Evolutionary conservation across 2,329 filamentous ascomycete species (phyloP).

Genomic region (Paracorniculantispora psalliotae): DNA sequence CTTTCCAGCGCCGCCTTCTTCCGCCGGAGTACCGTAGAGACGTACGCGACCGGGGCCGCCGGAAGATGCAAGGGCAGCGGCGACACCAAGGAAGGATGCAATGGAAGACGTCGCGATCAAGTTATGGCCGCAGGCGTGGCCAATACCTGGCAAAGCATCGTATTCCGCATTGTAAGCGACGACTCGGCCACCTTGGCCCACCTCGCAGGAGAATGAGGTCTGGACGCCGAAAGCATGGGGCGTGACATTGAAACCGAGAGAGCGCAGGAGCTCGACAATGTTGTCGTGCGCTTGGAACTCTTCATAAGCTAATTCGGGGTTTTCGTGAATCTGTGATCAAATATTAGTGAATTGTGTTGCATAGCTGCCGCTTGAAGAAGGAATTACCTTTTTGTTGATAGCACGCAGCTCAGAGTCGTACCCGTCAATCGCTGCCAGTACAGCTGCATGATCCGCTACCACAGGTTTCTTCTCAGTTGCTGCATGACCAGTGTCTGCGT

Average conservation of each 20-base stretch:
- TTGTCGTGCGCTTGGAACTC: constrained; percentile 5
- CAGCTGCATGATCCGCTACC: neutral
- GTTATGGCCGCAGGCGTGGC: constrained; percentile 43
- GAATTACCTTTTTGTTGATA: constrained; percentile 10
- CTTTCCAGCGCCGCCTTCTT: constrained; percentile 40
- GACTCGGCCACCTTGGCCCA: constrained; percentile 18
- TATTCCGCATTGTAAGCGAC: constrained; percentile 33
- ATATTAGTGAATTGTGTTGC: neutral
- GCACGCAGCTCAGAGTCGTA: constrained; percentile 3
- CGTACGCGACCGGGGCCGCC: constrained; percentile 29
- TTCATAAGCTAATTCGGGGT: neutral
- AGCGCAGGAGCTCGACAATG: neutral
- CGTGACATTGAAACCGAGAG: neutral
- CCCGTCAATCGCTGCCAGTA: neutral
- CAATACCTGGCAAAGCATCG: constrained; percentile 41
- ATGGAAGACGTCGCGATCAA: constrained; percentile 37
- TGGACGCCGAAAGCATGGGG: constrained; percentile 3
- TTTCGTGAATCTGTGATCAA: neutral
- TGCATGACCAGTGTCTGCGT: neutral
- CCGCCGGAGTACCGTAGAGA: constrained; percentile 38
- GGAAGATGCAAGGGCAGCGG: constrained; percentile 26
- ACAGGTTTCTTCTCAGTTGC: neutral
- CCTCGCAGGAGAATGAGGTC: constrained; percentile 2
- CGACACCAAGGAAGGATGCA: constrained; percentile 34
- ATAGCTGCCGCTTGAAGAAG: neutral